Evolutionary conservation across 2,329 filamentous ascomycete species (phyloP).

Genomic region (Coleophoma cylindrospora): DNA sequence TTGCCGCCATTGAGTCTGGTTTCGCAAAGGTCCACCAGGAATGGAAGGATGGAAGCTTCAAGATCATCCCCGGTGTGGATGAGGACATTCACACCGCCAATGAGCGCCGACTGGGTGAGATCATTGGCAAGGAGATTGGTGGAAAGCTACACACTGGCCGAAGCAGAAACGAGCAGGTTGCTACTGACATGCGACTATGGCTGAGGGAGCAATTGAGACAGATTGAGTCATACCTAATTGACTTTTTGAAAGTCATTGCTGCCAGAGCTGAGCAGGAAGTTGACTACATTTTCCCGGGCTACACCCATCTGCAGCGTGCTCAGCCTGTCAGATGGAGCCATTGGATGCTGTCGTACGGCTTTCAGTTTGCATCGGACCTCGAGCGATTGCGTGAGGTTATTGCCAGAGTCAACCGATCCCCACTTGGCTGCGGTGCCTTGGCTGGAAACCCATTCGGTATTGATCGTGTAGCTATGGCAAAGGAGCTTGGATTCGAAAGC

Average conservation of each 20-base stretch:
- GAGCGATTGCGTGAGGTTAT: constrained; percentile 71
- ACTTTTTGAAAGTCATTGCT: constrained; percentile 65
- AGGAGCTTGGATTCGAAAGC: constrained; percentile 75
- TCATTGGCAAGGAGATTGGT: constrained; percentile 79
- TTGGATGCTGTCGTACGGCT: constrained; percentile 73
- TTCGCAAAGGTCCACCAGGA: constrained; percentile 52
- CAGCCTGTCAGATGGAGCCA: constrained; percentile 77
- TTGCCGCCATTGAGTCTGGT: constrained; percentile 67
- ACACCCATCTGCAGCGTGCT: constrained; percentile 82
- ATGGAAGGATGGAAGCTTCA: constrained; percentile 46
- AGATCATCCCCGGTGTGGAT: constrained; percentile 46
- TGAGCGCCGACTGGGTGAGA: constrained; percentile 69
- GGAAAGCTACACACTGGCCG: constrained; percentile 88
- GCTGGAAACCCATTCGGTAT: constrained; percentile 80
- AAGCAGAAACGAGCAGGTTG: constrained; percentile 86
- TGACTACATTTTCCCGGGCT: constrained; percentile 78
- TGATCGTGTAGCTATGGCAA: constrained; percentile 71
- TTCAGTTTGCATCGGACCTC: constrained; percentile 68
- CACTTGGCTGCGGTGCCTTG: constrained; percentile 45
- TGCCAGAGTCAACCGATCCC: constrained; percentile 63
- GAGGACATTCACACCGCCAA: constrained; percentile 68
- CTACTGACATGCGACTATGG: constrained; percentile 88
- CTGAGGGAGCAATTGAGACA: constrained; percentile 67
- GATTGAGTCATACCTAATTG: constrained; percentile 64
- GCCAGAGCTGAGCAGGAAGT: constrained; percentile 69